Evolutionary conservation across 345 rosid species (phyloP).

Genomic region (Durio zibethinus): DNA sequence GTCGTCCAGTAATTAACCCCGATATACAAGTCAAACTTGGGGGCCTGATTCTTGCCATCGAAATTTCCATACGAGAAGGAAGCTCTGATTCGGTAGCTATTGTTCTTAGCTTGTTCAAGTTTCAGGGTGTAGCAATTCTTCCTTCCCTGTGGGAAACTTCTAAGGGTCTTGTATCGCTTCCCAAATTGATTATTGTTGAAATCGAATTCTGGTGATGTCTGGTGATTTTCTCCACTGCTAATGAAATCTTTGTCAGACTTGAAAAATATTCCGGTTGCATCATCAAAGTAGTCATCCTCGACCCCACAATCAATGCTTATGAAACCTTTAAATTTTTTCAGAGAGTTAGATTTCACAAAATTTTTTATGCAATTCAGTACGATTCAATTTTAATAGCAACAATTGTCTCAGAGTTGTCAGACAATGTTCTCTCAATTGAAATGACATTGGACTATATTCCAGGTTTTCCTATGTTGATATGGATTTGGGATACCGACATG

Average conservation of each 20-base stretch:
- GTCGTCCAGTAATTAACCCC: constrained; percentile 17
- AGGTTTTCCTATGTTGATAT: background rate
- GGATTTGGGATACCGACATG: too few species aligned
- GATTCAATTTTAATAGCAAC: background rate
- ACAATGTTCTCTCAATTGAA: background rate
- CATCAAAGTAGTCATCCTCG: background rate
- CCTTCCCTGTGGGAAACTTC: constrained; percentile 17
- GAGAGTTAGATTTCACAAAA: background rate
- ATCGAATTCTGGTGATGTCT: background rate
- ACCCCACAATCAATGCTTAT: constrained; percentile 27
- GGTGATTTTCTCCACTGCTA: constrained; percentile 4
- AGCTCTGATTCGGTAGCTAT: constrained; percentile 12
- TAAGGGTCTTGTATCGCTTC: background rate
- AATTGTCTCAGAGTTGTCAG: too few species aligned
- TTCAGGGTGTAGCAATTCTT: constrained; percentile 27
- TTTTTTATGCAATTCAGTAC: background rate
- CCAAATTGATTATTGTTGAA: background rate
- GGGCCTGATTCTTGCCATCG: background rate
- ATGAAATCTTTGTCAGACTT: constrained; percentile 13
- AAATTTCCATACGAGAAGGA: constrained; percentile 24
- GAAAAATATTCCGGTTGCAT: background rate
- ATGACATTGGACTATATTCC: too few species aligned
- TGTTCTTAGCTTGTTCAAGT: constrained; percentile 13
- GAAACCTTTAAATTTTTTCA: constrained; percentile 8
- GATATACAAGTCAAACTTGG: constrained; percentile 23